A percentile compares a stretch with the other conserved stretches of the same genome.
Evolutionary conservation across 2,329 filamentous ascomycete genomes (phyloP).

Genomic region (Diaporthe nobilis): DNA sequence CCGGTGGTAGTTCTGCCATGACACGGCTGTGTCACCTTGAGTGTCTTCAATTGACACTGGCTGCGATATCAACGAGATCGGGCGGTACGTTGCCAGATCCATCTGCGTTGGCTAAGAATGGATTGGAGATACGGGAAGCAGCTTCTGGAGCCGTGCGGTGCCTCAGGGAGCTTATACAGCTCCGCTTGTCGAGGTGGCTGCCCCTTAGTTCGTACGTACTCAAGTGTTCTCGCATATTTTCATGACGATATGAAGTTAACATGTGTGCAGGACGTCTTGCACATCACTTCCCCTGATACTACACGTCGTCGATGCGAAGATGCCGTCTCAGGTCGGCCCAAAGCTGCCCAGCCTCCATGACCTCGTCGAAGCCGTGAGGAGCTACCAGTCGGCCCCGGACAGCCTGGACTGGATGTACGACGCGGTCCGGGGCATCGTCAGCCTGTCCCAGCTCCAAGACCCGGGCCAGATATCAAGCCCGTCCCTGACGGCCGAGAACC

Average conservation of each 20-base stretch:
- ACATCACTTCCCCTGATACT: constrained; percentile 55
- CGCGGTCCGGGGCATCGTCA: constrained; percentile 59
- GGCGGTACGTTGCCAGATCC: constrained; percentile 50
- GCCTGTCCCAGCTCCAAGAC: constrained; percentile 56
- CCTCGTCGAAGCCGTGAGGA: constrained; percentile 61
- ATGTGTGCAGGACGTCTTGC: constrained; percentile 50
- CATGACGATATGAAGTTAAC: background rate
- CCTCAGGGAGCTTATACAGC: constrained; percentile 61
- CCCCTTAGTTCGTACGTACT: constrained; percentile 62
- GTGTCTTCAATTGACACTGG: constrained; percentile 59
- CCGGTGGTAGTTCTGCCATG: constrained; percentile 27
- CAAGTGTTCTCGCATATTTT: no score
- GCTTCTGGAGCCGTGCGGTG: constrained; percentile 60
- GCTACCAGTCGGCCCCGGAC: constrained; percentile 61
- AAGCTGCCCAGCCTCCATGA: constrained; percentile 61
- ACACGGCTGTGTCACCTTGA: constrained; percentile 60
- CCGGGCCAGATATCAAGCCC: constrained; percentile 40
- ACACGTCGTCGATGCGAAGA: constrained; percentile 55
- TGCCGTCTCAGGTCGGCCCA: constrained; percentile 52
- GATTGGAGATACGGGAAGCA: constrained; percentile 60
- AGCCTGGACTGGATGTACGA: constrained; percentile 61
- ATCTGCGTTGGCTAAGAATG: constrained; percentile 54
- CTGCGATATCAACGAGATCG: constrained; percentile 49
- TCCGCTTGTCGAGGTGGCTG: constrained; percentile 60
- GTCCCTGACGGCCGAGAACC: constrained; percentile 8